Evolutionary conservation across 352 stramenopile genomes (phyloP), one percentile per base, ranked within the genome.

Genomic region (Saprolegnia diclina): DNA sequence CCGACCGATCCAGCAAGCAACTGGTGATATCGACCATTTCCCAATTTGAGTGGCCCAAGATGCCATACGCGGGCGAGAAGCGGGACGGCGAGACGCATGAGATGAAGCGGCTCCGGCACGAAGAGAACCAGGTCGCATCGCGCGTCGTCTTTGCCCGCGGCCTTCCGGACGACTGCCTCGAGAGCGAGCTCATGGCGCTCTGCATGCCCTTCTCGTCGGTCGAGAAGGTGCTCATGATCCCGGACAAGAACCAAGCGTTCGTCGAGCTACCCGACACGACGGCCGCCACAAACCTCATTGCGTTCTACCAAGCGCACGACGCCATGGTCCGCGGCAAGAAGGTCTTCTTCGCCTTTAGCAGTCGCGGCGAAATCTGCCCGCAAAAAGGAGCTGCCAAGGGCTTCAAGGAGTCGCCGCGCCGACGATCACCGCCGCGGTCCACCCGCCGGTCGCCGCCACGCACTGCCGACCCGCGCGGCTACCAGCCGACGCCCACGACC

Each of bases 151-250:
- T 90, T 62, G 83, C 91, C n/a, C 83, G 82, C 46, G 82, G 81
- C 35, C 73, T 93, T 9, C 85, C 85, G 9, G 67, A 76, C 26
- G 85, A 93, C 66, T 93, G 85, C 68, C 76, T 93, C 29, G 85
- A 93, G 68, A 91, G 83, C 56, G 85, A 93, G 64, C 77, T 93
- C 29, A 79, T 93, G 26, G 85, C 85, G 48, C 77, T 93, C 37
- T 91, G 83, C 67, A 90, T 81, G 35, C 85, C 85, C 4, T 93
- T 93, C 65, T 83, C 85, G 13, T 80, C 89, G 2, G 85, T 93
- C 10, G 85, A 93, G 67, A 93, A 93, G 69, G 77, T 78, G 56
- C 73, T 91, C 22, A 71, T 93, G 73, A 85, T 90, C 65, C 77
- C 82, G 18, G 78, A 83, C 21, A 91, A 91, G 70, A 79, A 79